Evolutionary conservation across 768 basidiomycete species (phyloP).

Genomic region (Rhizopogon rudus): DNA sequence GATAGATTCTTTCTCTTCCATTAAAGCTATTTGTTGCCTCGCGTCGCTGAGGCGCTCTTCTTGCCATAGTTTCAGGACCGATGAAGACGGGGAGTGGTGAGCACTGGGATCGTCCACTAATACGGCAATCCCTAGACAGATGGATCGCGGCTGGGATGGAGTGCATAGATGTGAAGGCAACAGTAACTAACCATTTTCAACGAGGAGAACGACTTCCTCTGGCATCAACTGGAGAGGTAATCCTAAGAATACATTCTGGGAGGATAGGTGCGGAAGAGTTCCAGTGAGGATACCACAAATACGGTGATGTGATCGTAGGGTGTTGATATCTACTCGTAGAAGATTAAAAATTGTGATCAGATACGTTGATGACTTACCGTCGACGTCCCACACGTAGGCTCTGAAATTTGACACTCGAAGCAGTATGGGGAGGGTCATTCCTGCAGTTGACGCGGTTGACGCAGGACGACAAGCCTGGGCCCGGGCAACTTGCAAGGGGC

Average conservation of each 20-base stretch:
- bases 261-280: conserved; percentile 89
- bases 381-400: conserved; percentile 86
- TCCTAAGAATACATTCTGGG: conserved; percentile 96
- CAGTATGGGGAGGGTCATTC: conserved; percentile 33
- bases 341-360: background rate
- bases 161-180: background rate
- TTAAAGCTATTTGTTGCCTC: conserved; percentile 42
- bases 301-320: conserved; percentile 71
- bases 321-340: conserved; percentile 61
- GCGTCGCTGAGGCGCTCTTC: conserved; percentile 40
- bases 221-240: conserved; percentile 85
- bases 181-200: conserved; percentile 62
- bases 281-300: conserved; percentile 85
- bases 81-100: conserved; percentile 42
- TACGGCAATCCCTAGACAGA: conserved; percentile 61
- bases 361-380: conserved; percentile 43
- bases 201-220: conserved; percentile 87
- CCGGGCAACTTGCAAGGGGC: too few relatives aligned
- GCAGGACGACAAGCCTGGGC: too few relatives aligned
- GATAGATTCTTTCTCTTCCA: conserved; percentile 46
- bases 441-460: background rate
- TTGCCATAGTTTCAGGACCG: conserved; percentile 52
- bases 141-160: background rate
- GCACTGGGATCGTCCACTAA: conserved; percentile 69
- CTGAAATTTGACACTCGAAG: conserved; percentile 74